Conservation (phyloP, 2,329 filamentous ascomycete species). For the Chalaropsis thielavioides region DNA sequence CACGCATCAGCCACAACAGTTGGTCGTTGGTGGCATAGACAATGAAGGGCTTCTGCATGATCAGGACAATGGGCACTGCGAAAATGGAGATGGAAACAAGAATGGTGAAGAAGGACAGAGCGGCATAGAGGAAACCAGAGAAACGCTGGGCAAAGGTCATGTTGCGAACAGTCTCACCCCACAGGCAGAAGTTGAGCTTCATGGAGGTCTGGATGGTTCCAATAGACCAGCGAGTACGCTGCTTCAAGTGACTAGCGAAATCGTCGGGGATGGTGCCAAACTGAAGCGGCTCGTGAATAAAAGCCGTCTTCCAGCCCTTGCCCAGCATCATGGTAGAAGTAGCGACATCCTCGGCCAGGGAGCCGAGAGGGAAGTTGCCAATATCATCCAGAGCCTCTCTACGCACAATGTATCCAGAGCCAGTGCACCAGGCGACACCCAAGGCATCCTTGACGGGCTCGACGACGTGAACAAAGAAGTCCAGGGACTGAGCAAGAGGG, state of each 20-base stretch:
- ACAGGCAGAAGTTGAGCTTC: constrained; percentile 46
- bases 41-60: constrained; percentile 42
- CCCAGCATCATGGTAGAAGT: constrained; percentile 45
- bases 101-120: constrained; percentile 41
- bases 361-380: constrained; percentile 46
- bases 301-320: constrained; percentile 47
- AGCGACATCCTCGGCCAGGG: constrained; percentile 45
- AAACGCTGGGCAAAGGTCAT: constrained; percentile 45
- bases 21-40: constrained; percentile 39
- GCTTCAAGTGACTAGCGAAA: constrained; percentile 40
- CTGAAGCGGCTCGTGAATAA: constrained; percentile 44
- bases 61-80: constrained; percentile 43
- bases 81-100: constrained; percentile 40
- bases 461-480: constrained; percentile 42
- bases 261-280: constrained; percentile 46
- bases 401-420: constrained; percentile 46
- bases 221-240: constrained; percentile 42
- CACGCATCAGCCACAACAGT: constrained; percentile 43
- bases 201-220: constrained; percentile 44
- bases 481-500: constrained; percentile 42
- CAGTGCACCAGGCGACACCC: constrained; percentile 48
- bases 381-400: constrained; percentile 46
- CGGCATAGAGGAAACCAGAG: constrained; percentile 43
- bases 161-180: constrained; percentile 35
- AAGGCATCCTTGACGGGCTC: constrained; percentile 37